Evolutionary conservation across 768 basidiomycete species (phyloP), one percentile per base, ranked within the genome.

Genomic region (Trametes sanguinea): DNA sequence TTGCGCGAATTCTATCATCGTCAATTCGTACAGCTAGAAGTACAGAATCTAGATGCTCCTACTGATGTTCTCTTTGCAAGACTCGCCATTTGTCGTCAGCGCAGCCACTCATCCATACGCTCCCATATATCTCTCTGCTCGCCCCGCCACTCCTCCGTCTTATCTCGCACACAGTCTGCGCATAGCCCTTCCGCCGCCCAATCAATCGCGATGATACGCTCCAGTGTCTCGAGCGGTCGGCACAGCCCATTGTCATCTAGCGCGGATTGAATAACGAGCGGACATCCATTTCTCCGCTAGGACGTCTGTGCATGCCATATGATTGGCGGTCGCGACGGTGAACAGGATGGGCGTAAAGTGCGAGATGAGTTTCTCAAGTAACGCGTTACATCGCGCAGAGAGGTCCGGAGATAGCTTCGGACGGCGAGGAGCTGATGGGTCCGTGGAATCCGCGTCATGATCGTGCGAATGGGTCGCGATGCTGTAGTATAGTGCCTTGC

Each of bases 231-330:
- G 27, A 92, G 77, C 29, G 90, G 90, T 52, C 82, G 86, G 68
- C 84, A 87, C 32, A 90, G 83, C 6, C 87, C 86, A 58, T 82
- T 81, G 57, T 79, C 76, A 16, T 78, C 80, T 27, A 92, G 77
- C 0, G 88, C 88, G 10, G 86, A 86, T 52, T 83, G 76, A 42
- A 88, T 86, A n/a, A 92, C 87, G 42, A 84, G 76, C 27, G 78
- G 62, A n/a, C 82, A 90, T 87, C 90, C 90, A 92, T 54, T 74
- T 77, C 53, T 87, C 87, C 1, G 89, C 90, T 57, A 92, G 79
- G 0, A 83, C 74, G 69, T 90, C 84, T 3, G 89, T 90, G 73
- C 90, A 92, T 4, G 75, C 74, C 88, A 90, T 90, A 69, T 91
- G 90, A 1, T 77, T 75, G n/a, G 86, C 85, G 6, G 84, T 79